Conservation (phyloP, 1,284 basidiomycete genomes). For the Prillingera fragicola region DNA sequence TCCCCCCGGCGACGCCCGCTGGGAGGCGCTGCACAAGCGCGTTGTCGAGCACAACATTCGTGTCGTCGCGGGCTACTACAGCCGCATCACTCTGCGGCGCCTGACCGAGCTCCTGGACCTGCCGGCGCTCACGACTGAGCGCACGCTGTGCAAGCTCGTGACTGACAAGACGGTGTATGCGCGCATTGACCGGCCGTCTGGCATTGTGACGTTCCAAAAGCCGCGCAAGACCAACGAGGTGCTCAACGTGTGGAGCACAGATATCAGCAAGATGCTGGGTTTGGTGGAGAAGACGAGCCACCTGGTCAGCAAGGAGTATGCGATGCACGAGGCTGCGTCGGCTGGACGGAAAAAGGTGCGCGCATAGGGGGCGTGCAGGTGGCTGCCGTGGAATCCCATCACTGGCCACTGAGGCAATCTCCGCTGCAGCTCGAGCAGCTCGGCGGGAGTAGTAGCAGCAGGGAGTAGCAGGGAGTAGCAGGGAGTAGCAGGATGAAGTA, state of each 20-base stretch:
- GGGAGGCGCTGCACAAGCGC: conserved; percentile 92
- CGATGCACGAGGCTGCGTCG: conserved; percentile 45
- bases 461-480: too few relatives aligned
- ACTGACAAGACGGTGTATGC: conserved; percentile 89
- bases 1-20: conserved; percentile 62
- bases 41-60: conserved; percentile 99
- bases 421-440: too few relatives aligned
- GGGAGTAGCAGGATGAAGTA: too few relatives aligned
- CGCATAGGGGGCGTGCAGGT: too few relatives aligned
- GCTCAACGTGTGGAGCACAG: conserved; percentile 94
- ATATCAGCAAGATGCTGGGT: conserved; percentile 74
- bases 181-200: conserved; percentile 84
- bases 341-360: conserved; percentile 33
- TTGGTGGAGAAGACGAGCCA: conserved; percentile 53
- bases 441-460: too few relatives aligned
- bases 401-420: too few relatives aligned
- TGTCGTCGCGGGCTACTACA: conserved; percentile 90
- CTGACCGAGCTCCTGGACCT: conserved; percentile 86
- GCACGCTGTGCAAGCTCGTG: conserved; percentile 80
- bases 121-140: conserved; percentile 71
- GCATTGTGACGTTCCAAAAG: conserved; percentile 78
- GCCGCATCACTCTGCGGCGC: conserved; percentile 77
- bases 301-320: conserved; percentile 51
- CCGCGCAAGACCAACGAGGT: conserved; percentile 74
- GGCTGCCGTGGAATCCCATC: too few relatives aligned